Conservation (phyloP, 148 eudicot genomes). For the Rhododendron mucronatum region DNA sequence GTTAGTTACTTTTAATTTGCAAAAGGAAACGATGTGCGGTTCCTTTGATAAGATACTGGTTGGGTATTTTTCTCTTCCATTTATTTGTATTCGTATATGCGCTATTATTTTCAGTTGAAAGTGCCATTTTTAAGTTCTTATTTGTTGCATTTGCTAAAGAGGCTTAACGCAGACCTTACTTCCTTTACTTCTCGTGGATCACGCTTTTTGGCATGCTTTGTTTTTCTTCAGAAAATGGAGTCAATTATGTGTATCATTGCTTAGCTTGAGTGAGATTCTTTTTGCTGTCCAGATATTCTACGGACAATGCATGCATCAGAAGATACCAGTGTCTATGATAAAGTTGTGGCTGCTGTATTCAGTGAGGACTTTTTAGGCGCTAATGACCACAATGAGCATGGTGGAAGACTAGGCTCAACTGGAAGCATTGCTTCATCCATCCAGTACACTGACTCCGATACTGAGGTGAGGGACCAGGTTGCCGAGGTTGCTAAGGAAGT, state of each 20-base stretch:
- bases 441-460: slow-evolving; percentile 54
- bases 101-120: neutral
- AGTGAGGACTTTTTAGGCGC: slow-evolving; percentile 59
- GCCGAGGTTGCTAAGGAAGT: slow-evolving; percentile 52
- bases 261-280: slow-evolving; percentile 4
- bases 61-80: neutral
- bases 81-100: neutral
- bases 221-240: neutral
- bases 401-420: slow-evolving; percentile 45
- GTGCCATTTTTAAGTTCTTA: neutral
- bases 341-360: slow-evolving; percentile 79
- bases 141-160: neutral
- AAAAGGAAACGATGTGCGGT: neutral
- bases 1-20: neutral
- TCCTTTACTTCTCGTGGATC: neutral
- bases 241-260: neutral
- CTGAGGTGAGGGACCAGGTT: slow-evolving; percentile 69
- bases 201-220: neutral
- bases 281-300: slow-evolving; percentile 51
- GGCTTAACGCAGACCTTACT: neutral
- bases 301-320: slow-evolving; percentile 87
- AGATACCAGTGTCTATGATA: slow-evolving; percentile 81
- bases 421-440: slow-evolving; percentile 43
- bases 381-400: slow-evolving; percentile 41
- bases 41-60: neutral